Evolutionary conservation across 768 basidiomycete species (phyloP).

Genomic region (Fomitopsis serialis): DNA sequence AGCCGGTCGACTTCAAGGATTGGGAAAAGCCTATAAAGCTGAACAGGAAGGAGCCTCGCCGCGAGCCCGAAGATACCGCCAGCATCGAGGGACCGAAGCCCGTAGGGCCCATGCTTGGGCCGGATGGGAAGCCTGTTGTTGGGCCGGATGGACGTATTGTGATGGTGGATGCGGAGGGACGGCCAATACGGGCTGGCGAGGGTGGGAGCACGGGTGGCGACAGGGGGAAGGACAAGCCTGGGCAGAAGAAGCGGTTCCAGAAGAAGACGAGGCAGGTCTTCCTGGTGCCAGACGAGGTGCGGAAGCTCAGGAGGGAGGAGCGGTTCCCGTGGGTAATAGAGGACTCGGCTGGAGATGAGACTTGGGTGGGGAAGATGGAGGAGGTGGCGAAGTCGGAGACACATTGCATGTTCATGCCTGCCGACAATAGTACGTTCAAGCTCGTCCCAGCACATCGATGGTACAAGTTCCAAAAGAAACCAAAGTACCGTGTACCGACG

Average conservation of each 20-base stretch:
- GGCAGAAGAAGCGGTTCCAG: slow-evolving; percentile 68
- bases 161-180: slow-evolving; percentile 77
- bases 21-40: slow-evolving; percentile 80
- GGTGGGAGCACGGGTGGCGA: slow-evolving; percentile 33
- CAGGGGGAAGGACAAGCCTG: slow-evolving; percentile 24
- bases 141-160: slow-evolving; percentile 72
- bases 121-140: slow-evolving; percentile 80
- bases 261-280: slow-evolving; percentile 84
- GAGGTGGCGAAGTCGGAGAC: slow-evolving; percentile 66
- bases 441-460: slow-evolving; percentile 85
- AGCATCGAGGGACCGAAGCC: slow-evolving; percentile 39
- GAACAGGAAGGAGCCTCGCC: slow-evolving; percentile 77
- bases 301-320: slow-evolving; percentile 81
- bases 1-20: slow-evolving; percentile 58
- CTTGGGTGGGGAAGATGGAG: slow-evolving; percentile 82
- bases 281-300: slow-evolving; percentile 68
- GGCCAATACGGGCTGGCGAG: slow-evolving; percentile 47
- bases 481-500: slow-evolving; percentile 66
- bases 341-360: slow-evolving; percentile 62
- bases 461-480: slow-evolving; percentile 90
- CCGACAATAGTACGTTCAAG: slow-evolving; percentile 76
- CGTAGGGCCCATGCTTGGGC: slow-evolving; percentile 71
- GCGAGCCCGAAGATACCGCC: slow-evolving; percentile 34
- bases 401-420: slow-evolving; percentile 81
- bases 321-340: slow-evolving; percentile 92